A percentile compares a stretch with the other conserved stretches of the same genome.
phyloP scores from a whole-genome alignment of 768 basidiomycete species.

The Tricholoma furcatifolium region DNA sequence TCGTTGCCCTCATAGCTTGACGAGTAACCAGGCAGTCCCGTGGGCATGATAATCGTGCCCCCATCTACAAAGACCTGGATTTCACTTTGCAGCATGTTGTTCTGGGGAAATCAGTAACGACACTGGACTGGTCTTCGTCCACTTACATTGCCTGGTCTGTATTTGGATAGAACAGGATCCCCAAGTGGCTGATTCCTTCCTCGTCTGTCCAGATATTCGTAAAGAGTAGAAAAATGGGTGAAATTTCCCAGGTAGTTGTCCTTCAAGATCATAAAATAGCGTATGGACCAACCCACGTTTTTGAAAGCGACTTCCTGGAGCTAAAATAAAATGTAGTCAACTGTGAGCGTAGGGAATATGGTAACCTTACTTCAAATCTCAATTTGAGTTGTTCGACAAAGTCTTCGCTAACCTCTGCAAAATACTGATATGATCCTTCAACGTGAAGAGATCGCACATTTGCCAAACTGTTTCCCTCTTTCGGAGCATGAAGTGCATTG shows the following conservation, averaged over 20 bases:
- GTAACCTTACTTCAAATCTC: conserved; percentile 51
- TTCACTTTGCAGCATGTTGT: conserved; percentile 80
- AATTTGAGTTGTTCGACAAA: conserved; percentile 79
- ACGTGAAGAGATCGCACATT: conserved; percentile 55
- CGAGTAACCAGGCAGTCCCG: conserved; percentile 65
- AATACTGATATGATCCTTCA: conserved; percentile 74
- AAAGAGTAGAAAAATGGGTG: conserved; percentile 87
- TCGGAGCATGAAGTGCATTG: conserved; percentile 63
- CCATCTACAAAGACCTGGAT: conserved; percentile 52
- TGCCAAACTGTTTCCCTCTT: conserved; percentile 60
- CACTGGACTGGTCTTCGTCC: not conserved
- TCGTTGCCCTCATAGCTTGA: conserved; percentile 24
- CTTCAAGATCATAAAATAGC: conserved; percentile 83
- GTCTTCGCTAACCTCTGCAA: conserved; percentile 60
- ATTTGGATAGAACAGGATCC: conserved; percentile 79
- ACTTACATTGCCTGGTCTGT: conserved; percentile 74
- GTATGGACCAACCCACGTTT: conserved; percentile 82
- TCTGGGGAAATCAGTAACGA: conserved; percentile 38
- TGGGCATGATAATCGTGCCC: conserved; percentile 62
- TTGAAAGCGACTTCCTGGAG: conserved; percentile 57
- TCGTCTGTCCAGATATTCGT: conserved; percentile 79
- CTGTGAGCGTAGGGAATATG: not conserved
- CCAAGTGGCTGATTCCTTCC: conserved; percentile 60
- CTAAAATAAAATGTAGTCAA: conserved; percentile 31
- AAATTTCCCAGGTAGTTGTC: conserved; percentile 96